Conservation (phyloP, 805 yeast genomes). For the Wickerhamiella galacta region DNA sequence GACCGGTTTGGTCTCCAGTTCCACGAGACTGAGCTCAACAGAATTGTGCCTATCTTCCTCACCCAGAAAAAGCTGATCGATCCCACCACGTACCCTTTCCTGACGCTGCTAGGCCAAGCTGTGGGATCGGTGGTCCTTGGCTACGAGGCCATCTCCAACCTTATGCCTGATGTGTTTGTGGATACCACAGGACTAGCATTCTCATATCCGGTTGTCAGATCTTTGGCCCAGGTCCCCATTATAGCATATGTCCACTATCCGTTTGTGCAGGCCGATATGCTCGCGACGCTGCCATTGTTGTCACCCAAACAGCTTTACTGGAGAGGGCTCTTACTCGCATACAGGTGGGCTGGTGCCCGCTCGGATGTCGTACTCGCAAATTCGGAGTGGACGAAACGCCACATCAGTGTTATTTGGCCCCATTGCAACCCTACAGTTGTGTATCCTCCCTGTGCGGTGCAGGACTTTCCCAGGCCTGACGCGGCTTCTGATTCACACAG, state of each 20-base stretch:
- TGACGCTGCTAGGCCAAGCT: slow-evolving; percentile 79
- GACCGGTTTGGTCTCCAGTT: slow-evolving; percentile 39
- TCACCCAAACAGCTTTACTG: slow-evolving; percentile 47
- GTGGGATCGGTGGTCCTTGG: slow-evolving; percentile 57
- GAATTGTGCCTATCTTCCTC: slow-evolving; percentile 49
- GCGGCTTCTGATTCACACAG: slow-evolving; percentile 14
- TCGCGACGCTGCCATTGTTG: slow-evolving; percentile 10
- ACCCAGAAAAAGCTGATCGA: slow-evolving; percentile 44
- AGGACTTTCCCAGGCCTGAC: slow-evolving; percentile 25
- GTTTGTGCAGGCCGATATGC: slow-evolving; percentile 74
- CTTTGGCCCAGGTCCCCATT: slow-evolving; percentile 52
- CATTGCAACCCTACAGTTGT: slow-evolving; percentile 36
- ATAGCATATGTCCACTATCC: slow-evolving; percentile 92
- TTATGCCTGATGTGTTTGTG: slow-evolving; percentile 75
- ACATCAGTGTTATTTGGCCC: slow-evolving; percentile 51
- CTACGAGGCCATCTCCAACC: slow-evolving; percentile 47
- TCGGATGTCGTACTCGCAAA: slow-evolving; percentile 56
- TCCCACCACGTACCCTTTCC: slow-evolving; percentile 53
- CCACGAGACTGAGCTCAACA: slow-evolving; percentile 27
- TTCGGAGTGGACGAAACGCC: slow-evolving; percentile 83
- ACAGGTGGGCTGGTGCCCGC: slow-evolving; percentile 48
- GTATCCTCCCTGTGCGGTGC: slow-evolving; percentile 85
- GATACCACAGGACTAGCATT: slow-evolving; percentile 95
- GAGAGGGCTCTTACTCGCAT: slow-evolving; percentile 45
- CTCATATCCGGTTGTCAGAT: slow-evolving; percentile 47